Evolutionary conservation across 345 rosid species (phyloP), one percentile per base, ranked within the genome.

Genomic region (Excoecaria cochinchinensis): DNA sequence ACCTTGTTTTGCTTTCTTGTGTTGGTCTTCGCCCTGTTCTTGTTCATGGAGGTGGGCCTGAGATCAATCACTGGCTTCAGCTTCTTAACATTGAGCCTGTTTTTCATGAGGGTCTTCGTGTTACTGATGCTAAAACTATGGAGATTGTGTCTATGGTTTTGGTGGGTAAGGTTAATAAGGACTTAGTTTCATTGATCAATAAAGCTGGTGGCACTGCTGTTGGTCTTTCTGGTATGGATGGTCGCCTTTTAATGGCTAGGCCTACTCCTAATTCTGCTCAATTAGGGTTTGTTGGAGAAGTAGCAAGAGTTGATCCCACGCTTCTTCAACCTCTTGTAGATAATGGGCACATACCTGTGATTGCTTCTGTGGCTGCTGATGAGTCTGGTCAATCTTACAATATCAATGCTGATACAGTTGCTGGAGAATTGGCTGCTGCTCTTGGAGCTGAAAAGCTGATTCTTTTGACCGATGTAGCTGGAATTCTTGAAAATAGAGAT

Each of bases 41-140:
- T 10, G 98, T 94, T 74, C 98, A 94, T 70, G 97, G 98, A 10
- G 98, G 96, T 16, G 97, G 98, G 13, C 98, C 97, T 13, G 97
- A 89, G 66, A 92, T 94, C 79, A 94, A 94, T 80, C 84, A 81
- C 69, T 88, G 88, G 86, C 91, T 94, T 21, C 76, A 77, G 44
- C 92, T 85, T 55, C 93, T 92, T 70, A 76, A 90, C 70, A 92
- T 94, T 57, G 71, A 77, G 76, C 90, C 97, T 11, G 84, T 85
- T 76, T 94, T 92, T 74, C 91, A 77, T 22, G 92, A 91, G 17
- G 97, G 97, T 8, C 92, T 95, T 46, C 94, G 99, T 11, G 92
- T 90, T 38, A 92, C 99, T 4, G 97, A 95, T 74, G 92, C 95
- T 51, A 77, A 84, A 25, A 95, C 99, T 8, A 92, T 95, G 99